phyloP scores from a whole-genome alignment of 2,329 filamentous ascomycete genomes.

The Lecanosticta acicola region DNA sequence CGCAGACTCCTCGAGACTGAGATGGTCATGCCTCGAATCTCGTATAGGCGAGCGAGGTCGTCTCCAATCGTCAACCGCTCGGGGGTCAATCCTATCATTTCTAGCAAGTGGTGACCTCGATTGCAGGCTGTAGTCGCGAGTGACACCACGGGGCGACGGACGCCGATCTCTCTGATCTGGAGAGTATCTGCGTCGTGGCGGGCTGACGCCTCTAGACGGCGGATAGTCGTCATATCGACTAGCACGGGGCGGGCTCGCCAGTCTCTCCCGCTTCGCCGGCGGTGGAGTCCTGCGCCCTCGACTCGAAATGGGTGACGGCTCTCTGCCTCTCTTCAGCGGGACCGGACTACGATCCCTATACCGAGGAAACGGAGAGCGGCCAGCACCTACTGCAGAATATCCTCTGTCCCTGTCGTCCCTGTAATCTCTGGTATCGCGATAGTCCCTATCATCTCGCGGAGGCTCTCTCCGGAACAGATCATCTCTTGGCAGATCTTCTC shows the following conservation, averaged over 20 bases:
- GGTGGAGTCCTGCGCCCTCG: slow-evolving; percentile 41
- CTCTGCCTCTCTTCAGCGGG: slow-evolving; percentile 40
- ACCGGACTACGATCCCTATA: slow-evolving; percentile 41
- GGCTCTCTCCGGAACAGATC: slow-evolving; percentile 34
- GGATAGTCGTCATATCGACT: slow-evolving; percentile 43
- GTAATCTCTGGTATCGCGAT: slow-evolving; percentile 26
- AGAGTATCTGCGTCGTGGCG: slow-evolving; percentile 39
- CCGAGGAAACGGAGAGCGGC: slow-evolving; percentile 37
- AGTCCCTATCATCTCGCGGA: slow-evolving; percentile 26
- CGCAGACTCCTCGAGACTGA: slow-evolving; percentile 47
- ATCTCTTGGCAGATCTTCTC: slow-evolving; percentile 33
- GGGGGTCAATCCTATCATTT: slow-evolving; percentile 45
- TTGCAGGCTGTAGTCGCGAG: slow-evolving; percentile 42
- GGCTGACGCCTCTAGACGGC: slow-evolving; percentile 33
- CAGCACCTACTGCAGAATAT: slow-evolving; percentile 14
- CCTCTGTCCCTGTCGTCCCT: slow-evolving; percentile 28
- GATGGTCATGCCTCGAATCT: slow-evolving; percentile 26
- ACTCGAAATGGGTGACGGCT: slow-evolving; percentile 44
- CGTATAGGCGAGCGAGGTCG: slow-evolving; percentile 48
- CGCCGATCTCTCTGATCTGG: slow-evolving; percentile 35
- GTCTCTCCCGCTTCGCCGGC: slow-evolving; percentile 36
- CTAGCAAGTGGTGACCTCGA: slow-evolving; percentile 52
- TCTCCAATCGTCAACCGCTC: slow-evolving; percentile 47
- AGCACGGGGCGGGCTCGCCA: slow-evolving; percentile 36
- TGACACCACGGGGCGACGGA: slow-evolving; percentile 27